Conservation (phyloP, 331 rosid species). For the Dryas integrifolia region DNA sequence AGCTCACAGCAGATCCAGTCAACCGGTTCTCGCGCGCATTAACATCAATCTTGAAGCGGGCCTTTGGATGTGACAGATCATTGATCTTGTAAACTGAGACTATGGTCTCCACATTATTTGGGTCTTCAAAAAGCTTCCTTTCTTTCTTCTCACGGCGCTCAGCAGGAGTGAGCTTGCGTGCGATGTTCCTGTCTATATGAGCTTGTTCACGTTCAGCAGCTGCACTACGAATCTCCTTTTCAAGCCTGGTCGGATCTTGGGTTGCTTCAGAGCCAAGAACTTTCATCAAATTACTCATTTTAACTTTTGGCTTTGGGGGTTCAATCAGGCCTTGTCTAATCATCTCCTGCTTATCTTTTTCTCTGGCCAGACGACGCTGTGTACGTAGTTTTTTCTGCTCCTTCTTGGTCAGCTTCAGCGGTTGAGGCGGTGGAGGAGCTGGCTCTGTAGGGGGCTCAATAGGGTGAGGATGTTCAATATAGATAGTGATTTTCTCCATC, state of each 20-base stretch:
- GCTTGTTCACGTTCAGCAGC: constrained; percentile 99
- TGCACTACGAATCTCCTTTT: constrained; percentile 90
- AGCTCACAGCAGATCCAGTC: constrained; percentile 80
- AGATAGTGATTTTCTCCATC: constrained; percentile 69
- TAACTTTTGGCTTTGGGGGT: constrained; percentile 93
- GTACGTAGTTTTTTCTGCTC: constrained; percentile 97
- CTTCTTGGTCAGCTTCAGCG: constrained; percentile 85
- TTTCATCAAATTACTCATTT: constrained; percentile 91
- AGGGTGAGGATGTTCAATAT: constrained; percentile 94
- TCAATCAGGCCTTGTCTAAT: constrained; percentile 92
- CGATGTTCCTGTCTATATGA: constrained; percentile 89
- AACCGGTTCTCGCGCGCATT: constrained; percentile 87
- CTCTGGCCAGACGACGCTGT: constrained; percentile 84
- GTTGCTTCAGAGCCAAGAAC: constrained; percentile 98
- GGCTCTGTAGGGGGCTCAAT: constrained; percentile 94
- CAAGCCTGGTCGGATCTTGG: constrained; percentile 94
- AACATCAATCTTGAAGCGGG: constrained; percentile 85
- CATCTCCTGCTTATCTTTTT: constrained; percentile 96
- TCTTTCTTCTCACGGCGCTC: constrained; percentile 96
- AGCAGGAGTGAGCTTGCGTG: constrained; percentile 96
- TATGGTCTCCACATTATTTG: constrained; percentile 54
- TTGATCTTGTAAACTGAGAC: constrained; percentile 80
- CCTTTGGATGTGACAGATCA: constrained; percentile 80
- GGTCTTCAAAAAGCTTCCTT: constrained; percentile 82
- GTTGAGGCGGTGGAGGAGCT: constrained; percentile 99